These are phyloP conservation scores for Xylariaceae sp. DNA, from an alignment of 2,329 filamentous ascomycete species.

Conservation along the genomic window DNA sequence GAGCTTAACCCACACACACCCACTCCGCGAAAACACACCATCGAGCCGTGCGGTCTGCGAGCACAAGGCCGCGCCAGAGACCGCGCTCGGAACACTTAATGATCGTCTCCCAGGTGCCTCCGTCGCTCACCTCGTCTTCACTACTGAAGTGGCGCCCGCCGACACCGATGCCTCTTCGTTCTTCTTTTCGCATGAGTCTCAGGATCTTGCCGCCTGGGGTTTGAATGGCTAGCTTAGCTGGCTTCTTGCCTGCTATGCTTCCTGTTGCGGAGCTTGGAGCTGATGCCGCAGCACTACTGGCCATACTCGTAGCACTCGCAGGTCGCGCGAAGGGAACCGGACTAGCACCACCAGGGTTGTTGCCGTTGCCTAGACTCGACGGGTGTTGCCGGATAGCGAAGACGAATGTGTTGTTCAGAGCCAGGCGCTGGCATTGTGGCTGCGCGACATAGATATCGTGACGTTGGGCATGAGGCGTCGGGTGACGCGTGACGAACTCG, in stretches of 20 bases:
- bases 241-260: conserved; percentile 62
- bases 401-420: conserved; percentile 95
- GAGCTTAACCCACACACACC: conserved; percentile 47
- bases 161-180: conserved; percentile 42
- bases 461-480: conserved; percentile 93
- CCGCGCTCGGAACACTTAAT: conserved; percentile 84
- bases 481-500: conserved; percentile 87
- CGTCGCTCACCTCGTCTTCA: conserved; percentile 59
- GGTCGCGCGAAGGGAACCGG: conserved; percentile 60
- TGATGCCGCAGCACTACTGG: conserved; percentile 51
- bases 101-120: conserved; percentile 80
- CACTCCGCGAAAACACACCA: conserved; percentile 95
- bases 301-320: conserved; percentile 60
- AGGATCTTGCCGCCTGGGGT: conserved; percentile 92
- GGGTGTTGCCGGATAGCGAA: conserved; percentile 94
- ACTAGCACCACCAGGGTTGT: conserved; percentile 44
- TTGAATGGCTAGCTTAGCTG: conserved; percentile 92
- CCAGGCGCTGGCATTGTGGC: conserved; percentile 82
- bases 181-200: conserved; percentile 75
- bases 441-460: conserved; percentile 97
- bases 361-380: conserved; percentile 40
- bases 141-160: conserved; percentile 41
- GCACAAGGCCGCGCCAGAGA: conserved; percentile 73
- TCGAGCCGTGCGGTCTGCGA: conserved; percentile 75
- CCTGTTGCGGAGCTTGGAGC: conserved; percentile 51